These are phyloP conservation scores for Alternaria ventricosa DNA, from an alignment of 2,329 filamentous ascomycete species.

Conservation along the genomic window DNA sequence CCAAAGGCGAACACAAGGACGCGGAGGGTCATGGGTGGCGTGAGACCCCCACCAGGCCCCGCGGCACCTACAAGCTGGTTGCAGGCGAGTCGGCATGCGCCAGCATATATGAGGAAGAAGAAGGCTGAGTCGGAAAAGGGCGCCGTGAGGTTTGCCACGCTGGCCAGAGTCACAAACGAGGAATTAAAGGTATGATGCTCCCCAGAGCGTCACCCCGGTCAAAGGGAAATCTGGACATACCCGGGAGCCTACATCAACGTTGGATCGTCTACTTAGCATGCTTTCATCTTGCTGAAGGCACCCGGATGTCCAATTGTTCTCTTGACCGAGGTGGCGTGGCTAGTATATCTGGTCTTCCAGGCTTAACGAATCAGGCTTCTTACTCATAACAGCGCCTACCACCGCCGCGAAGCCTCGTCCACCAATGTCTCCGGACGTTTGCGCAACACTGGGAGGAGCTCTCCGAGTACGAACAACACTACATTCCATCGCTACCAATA, in stretches of 20 bases:
- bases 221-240: neutral
- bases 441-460: constrained; percentile 64
- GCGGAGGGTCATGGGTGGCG: constrained; percentile 29
- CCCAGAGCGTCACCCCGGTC: neutral
- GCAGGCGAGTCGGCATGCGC: constrained; percentile 40
- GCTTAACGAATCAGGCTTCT: constrained; percentile 28
- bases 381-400: constrained; percentile 42
- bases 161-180: constrained; percentile 31
- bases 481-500: constrained; percentile 59
- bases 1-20: constrained; percentile 51
- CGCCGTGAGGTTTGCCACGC: constrained; percentile 28
- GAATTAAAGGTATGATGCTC: constrained; percentile 33
- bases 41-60: constrained; percentile 51
- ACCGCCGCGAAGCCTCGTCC: constrained; percentile 52
- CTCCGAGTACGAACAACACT: constrained; percentile 63
- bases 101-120: constrained; percentile 21
- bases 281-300: neutral
- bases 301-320: neutral
- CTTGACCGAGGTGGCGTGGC: neutral
- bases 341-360: constrained; percentile 3
- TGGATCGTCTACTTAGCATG: too few relatives aligned
- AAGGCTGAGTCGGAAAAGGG: constrained; percentile 15
- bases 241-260: neutral
- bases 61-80: constrained; percentile 57
- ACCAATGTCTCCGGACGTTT: constrained; percentile 61